phyloP scores from a whole-genome alignment of 2,329 filamentous ascomycete genomes.

The Sclerotinia sclerotiorum region DNA sequence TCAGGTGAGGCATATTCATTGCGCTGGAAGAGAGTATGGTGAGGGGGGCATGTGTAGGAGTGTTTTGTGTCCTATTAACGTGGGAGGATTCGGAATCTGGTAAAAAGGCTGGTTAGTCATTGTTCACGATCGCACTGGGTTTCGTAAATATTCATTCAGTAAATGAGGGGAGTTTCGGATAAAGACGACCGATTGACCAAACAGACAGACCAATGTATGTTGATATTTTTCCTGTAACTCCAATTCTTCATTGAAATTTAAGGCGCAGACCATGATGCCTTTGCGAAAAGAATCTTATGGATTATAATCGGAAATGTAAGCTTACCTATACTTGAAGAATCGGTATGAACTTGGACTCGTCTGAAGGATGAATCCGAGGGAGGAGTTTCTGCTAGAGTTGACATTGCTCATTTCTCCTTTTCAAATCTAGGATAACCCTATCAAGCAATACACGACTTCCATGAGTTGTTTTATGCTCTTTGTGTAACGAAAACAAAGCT shows the following conservation, averaged over 20 bases:
- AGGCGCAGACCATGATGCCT: slow-evolving; percentile 4
- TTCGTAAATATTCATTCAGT: not conserved
- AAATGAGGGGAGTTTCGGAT: slow-evolving; percentile 6
- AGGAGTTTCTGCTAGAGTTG: slow-evolving; percentile 27
- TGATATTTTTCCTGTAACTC: not conserved
- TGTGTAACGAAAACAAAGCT: slow-evolving; percentile 21
- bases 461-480: slow-evolving; percentile 13
- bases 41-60: slow-evolving; percentile 22
- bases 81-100: slow-evolving; percentile 17
- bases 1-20: slow-evolving; percentile 35
- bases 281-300: slow-evolving; percentile 10
- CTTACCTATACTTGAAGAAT: slow-evolving; percentile 29
- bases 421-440: slow-evolving; percentile 22
- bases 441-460: slow-evolving; percentile 20
- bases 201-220: not conserved
- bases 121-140: not conserved
- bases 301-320: slow-evolving; percentile 17
- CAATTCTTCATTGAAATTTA: slow-evolving; percentile 5
- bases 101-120: slow-evolving; percentile 14
- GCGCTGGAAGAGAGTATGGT: slow-evolving; percentile 27
- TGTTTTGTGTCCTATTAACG: not conserved
- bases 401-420: slow-evolving; percentile 33
- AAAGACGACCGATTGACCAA: slow-evolving; percentile 9
- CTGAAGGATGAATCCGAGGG: slow-evolving; percentile 22
- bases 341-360: slow-evolving; percentile 27